These are phyloP conservation scores for Pestalotiopsis sp. DNA, from an alignment of 2,329 filamentous ascomycete genomes.

Conservation along the genomic window DNA sequence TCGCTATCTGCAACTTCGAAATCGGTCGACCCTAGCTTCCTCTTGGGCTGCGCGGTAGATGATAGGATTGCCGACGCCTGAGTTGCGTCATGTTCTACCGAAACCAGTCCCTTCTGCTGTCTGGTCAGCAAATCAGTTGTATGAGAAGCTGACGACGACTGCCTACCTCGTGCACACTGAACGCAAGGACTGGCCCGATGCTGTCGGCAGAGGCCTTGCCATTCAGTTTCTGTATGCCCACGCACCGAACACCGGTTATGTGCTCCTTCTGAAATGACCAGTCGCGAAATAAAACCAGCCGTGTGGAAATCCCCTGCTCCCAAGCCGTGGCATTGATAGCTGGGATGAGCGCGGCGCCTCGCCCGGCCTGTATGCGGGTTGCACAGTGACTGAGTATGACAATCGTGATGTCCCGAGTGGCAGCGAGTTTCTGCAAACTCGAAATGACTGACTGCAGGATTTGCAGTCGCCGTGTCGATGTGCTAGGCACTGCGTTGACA, in stretches of 20 bases:
- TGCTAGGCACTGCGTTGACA: conserved; percentile 35
- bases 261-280: conserved; percentile 58
- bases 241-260: conserved; percentile 57
- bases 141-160: conserved; percentile 16
- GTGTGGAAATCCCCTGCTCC: conserved; percentile 76
- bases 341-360: conserved; percentile 71
- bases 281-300: conserved; percentile 80
- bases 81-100: conserved; percentile 43
- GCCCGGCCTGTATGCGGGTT: conserved; percentile 74
- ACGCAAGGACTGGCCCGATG: conserved; percentile 50
- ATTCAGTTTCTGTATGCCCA: conserved; percentile 67
- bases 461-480: conserved; percentile 49
- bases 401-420: conserved; percentile 72
- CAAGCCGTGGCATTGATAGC: conserved; percentile 77
- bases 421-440: conserved; percentile 75
- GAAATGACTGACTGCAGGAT: conserved; percentile 67
- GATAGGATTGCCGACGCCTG: conserved; percentile 36
- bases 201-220: conserved; percentile 48
- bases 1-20: conserved; percentile 65
- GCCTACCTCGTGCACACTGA: conserved; percentile 50
- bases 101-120: conserved; percentile 46
- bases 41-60: conserved; percentile 54
- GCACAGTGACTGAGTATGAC: conserved; percentile 79
- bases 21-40: conserved; percentile 65
- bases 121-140: conserved; percentile 13